These are phyloP conservation scores for Vitis rotundifolia DNA, from an alignment of 164 flowering plant genomes.

Conservation along the genomic window DNA sequence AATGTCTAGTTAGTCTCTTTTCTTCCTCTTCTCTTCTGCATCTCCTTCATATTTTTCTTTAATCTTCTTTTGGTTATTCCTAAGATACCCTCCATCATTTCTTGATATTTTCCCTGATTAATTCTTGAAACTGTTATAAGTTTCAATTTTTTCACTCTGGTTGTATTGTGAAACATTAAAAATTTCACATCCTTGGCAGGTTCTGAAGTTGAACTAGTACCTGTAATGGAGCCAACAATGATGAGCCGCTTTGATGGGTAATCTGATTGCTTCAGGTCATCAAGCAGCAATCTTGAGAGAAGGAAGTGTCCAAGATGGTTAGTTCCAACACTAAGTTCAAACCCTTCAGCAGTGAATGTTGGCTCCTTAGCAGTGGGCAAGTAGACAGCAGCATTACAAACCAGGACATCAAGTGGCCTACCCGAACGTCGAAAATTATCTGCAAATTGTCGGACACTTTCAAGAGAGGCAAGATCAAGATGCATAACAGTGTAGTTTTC, in stretches of 20 bases:
- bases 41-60: no score
- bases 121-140: no score
- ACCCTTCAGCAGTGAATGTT: conserved; percentile 86
- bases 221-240: conserved; percentile 96
- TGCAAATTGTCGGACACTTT: conserved; percentile 91
- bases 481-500: conserved; percentile 88
- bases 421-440: conserved; percentile 71
- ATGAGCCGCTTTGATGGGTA: conserved; percentile 86
- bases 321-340: conserved; percentile 94
- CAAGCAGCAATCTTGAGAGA: conserved; percentile 74
- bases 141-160: no score
- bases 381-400: conserved; percentile 97
- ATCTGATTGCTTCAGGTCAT: conserved; percentile 79
- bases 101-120: no score
- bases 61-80: no score
- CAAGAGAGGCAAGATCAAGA: conserved; percentile 94
- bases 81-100: no score
- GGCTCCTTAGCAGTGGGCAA: conserved; percentile 94
- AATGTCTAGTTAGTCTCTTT: no score
- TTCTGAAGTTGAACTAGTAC: conserved; percentile 28
- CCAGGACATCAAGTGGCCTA: conserved; percentile 83
- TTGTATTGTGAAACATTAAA: no score
- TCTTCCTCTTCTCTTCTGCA: no score
- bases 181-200: no score
- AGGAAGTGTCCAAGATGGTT: conserved; percentile 98